These are phyloP conservation scores for Termitomyces sp. DNA, from an alignment of 768 basidiomycete species.

Conservation along the genomic window DNA sequence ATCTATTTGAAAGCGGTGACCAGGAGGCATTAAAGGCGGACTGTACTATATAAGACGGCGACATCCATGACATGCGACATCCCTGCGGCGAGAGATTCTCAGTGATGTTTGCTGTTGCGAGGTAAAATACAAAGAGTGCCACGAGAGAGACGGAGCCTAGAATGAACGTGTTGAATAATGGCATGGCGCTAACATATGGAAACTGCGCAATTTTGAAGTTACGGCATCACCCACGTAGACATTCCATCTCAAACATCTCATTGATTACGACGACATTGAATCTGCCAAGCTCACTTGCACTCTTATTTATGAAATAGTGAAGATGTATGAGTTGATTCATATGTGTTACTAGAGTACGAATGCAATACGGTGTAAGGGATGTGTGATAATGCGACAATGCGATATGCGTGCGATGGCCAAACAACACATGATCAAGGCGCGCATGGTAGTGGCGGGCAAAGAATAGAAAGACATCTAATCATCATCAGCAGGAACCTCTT, in stretches of 20 bases:
- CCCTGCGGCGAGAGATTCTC: constrained; percentile 73
- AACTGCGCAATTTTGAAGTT: background rate
- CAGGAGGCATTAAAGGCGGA: constrained; percentile 58
- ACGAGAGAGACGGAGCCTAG: constrained; percentile 31
- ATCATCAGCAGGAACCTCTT: constrained; percentile 61
- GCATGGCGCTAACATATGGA: constrained; percentile 15
- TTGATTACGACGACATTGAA: no score
- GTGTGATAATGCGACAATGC: constrained; percentile 19
- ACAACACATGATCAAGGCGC: constrained; percentile 14
- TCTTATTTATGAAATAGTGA: background rate
- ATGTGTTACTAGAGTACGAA: constrained; percentile 11
- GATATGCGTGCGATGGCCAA: constrained; percentile 11
- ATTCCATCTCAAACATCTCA: background rate
- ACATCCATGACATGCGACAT: constrained; percentile 97
- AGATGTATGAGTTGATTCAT: constrained; percentile 8
- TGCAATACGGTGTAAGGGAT: constrained; percentile 14
- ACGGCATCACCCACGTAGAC: background rate
- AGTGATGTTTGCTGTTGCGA: constrained; percentile 37
- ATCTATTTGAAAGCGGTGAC: constrained; percentile 68
- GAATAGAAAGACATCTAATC: constrained; percentile 42
- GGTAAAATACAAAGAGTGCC: constrained; percentile 32
- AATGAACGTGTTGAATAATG: constrained; percentile 21
- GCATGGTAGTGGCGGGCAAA: constrained; percentile 10
- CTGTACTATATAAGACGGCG: constrained; percentile 80
- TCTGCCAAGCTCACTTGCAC: background rate